Base-by-base conservation (phyloP, 345 rosid species). In the Excoecaria agallocha region DNA sequence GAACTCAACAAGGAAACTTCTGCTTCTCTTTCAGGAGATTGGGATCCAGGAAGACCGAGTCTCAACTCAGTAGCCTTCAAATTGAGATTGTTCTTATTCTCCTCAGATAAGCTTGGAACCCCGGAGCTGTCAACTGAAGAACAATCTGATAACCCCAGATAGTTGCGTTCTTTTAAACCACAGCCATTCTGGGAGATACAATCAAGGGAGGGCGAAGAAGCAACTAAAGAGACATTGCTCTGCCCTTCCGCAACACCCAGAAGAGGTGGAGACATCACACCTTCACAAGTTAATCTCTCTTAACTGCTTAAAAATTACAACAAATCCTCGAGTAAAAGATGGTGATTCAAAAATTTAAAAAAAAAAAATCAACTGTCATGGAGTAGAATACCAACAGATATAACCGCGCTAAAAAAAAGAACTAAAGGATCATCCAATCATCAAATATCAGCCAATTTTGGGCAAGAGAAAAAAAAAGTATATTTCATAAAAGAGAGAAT, bases 11-110 rank as follows among this genome's bases (percentile, higher is more conserved):
- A 77, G 75, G 86, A 77, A 70, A 86, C 71, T 39, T 82, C 84
- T 0, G 82, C 74, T 54, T 83, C 91, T 75, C 97, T 87, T 60
- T 87, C 79, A 0, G 94, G 96, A 51, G 94, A 90, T 59, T 77
- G 93, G 1, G 88, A 90, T 70, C 93, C 91, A 0, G 98, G 97
- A 76, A 91, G 98, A 37, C 98, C 96, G 17, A 93, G 93, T 74
- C 92, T 85, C 50, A 93, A 78, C 78, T 93, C 98, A 12, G 96
- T 89, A 66, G 97, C 97, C 84, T 88, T 91, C 74, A 93, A 76
- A 79, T 88, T 89, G 78, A 91, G 85, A 71, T 86, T 87, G 68
- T 66, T 86, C 86, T 84, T 87, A 58, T 70, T 82, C 64, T 81
- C 89, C 39, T 81, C 90, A 0, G 76, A 76, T 69, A 79, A 79